These are phyloP conservation scores for Euphrasia arctica DNA, from an alignment of 305 asterid genomes.

Conservation along the genomic window DNA sequence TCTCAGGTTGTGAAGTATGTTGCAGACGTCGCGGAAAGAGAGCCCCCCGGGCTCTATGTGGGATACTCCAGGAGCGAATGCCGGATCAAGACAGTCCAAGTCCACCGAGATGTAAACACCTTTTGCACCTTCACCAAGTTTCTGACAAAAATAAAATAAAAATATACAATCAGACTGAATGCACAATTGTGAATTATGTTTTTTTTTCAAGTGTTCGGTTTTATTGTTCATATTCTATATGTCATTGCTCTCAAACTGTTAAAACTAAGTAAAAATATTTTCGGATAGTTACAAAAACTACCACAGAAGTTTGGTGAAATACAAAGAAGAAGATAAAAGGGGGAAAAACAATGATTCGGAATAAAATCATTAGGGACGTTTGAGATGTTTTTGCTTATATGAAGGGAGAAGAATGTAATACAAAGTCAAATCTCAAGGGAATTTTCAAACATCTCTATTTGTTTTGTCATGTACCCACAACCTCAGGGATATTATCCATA, in stretches of 20 bases:
- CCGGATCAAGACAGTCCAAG: constrained; percentile 92
- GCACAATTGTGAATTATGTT: not conserved
- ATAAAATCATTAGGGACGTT: not conserved
- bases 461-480: too few species aligned
- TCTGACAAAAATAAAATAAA: constrained; percentile 33
- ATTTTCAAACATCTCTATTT: too few species aligned
- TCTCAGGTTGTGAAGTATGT: constrained; percentile 91
- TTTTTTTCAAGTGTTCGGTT: not conserved
- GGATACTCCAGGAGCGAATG: constrained; percentile 98
- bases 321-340: too few species aligned
- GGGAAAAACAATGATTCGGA: too few species aligned
- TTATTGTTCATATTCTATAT: too few species aligned
- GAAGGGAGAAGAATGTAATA: not conserved
- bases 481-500: too few species aligned
- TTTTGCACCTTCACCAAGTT: constrained; percentile 95
- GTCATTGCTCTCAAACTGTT: not conserved
- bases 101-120: constrained; percentile 93
- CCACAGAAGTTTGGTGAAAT: too few species aligned
- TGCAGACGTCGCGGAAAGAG: constrained; percentile 90
- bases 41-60: constrained; percentile 99
- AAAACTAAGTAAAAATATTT: not conserved
- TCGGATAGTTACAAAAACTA: not conserved
- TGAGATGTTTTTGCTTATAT: not conserved
- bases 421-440: too few species aligned
- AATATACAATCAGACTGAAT: not conserved